These are phyloP conservation scores for Cladosporium sp. DNA, from an alignment of 2,329 filamentous ascomycete genomes.

Conservation along the genomic window DNA sequence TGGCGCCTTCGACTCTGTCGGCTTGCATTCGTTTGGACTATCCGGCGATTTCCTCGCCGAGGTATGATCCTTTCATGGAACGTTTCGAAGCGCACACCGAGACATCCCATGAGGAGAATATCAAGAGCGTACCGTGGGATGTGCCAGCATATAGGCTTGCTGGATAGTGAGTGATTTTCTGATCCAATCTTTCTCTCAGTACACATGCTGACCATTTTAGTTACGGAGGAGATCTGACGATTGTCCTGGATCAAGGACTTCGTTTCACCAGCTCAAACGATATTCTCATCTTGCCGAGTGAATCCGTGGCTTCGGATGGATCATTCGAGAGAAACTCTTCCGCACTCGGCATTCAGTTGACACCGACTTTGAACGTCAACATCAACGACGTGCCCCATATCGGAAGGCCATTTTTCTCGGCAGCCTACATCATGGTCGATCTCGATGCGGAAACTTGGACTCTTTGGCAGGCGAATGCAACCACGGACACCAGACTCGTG, in stretches of 20 bases:
- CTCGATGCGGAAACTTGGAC: conserved; percentile 14
- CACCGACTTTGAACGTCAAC: conserved; percentile 3
- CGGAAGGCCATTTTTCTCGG: conserved; percentile 15
- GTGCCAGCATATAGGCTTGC: conserved; percentile 6
- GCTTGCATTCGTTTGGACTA: conserved; percentile 18
- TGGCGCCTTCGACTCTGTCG: background rate
- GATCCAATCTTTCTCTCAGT: background rate
- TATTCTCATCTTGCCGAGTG: conserved; percentile 14
- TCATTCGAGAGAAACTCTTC: conserved; percentile 11
- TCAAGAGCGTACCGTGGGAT: background rate
- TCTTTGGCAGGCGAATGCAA: conserved; percentile 16
- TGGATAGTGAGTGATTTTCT: conserved; percentile 12
- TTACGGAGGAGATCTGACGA: conserved; percentile 11
- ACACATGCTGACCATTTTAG: conserved; percentile 12
- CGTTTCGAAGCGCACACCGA: conserved; percentile 11
- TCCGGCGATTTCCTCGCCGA: conserved; percentile 15
- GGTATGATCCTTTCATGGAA: conserved; percentile 13
- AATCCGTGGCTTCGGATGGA: conserved; percentile 13
- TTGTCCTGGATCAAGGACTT: conserved; percentile 6
- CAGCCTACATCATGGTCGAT: conserved; percentile 16
- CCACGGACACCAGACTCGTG: conserved; percentile 10
- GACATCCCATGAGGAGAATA: background rate
- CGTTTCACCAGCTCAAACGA: conserved; percentile 15
- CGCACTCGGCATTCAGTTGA: conserved; percentile 5
- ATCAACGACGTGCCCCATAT: conserved; percentile 14